Evolutionary conservation across 352 stramenopile species (phyloP).

Genomic region (Pythium dissimile): DNA sequence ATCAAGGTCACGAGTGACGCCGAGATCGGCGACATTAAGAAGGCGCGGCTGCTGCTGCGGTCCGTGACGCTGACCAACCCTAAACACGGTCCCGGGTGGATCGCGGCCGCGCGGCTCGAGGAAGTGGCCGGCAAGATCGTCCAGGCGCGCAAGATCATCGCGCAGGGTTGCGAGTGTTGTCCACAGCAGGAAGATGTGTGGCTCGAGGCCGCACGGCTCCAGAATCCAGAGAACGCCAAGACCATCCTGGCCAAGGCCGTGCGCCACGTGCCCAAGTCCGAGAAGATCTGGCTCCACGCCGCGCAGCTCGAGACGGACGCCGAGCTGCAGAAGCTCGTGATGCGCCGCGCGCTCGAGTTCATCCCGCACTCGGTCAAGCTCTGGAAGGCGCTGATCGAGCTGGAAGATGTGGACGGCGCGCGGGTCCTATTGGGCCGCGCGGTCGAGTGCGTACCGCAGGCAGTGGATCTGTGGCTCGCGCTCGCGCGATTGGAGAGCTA

Average conservation of each 20-base stretch:
- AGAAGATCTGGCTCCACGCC: constrained; percentile 96
- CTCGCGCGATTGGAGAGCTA: constrained; percentile 98
- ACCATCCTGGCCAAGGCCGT: constrained; percentile 96
- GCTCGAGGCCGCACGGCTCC: constrained; percentile 96
- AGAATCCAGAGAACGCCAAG: constrained; percentile 96
- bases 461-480: constrained; percentile 98
- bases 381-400: constrained; percentile 98
- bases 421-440: constrained; percentile 93
- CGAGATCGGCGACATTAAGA: constrained; percentile 98
- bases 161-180: constrained; percentile 96
- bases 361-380: constrained; percentile 97
- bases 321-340: constrained; percentile 88
- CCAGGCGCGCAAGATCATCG: constrained; percentile 97
- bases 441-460: constrained; percentile 98
- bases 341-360: constrained; percentile 91
- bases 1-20: constrained; percentile 91
- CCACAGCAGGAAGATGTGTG: constrained; percentile 97
- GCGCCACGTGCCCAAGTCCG: constrained; percentile 88
- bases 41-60: constrained; percentile 94
- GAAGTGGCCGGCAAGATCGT: constrained; percentile 95
- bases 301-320: constrained; percentile 93
- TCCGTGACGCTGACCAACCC: constrained; percentile 98
- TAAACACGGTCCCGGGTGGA: constrained; percentile 98
- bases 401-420: constrained; percentile 97
- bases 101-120: constrained; percentile 97